Conservation (phyloP, 345 rosid genomes). For the Arabidopsis arenosa region DNA sequence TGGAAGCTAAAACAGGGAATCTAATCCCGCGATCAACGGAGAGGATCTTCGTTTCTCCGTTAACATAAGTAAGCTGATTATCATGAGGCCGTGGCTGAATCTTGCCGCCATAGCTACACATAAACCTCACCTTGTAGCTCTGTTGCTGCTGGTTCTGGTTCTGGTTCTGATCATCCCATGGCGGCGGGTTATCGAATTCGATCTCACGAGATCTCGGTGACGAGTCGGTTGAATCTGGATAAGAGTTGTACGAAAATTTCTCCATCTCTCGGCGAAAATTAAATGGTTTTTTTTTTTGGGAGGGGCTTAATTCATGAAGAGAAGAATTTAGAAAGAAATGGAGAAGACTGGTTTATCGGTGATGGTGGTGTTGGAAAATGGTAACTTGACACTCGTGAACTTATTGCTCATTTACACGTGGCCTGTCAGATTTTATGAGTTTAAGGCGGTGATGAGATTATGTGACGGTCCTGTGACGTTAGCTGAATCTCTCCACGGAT, state of each 20-base stretch:
- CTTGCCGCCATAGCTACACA: conserved; percentile 95
- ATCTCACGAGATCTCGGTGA: conserved; percentile 97
- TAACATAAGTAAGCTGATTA: conserved; percentile 80
- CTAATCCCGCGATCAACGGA: conserved; percentile 74
- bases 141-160: conserved; percentile 41
- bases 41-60: conserved; percentile 92
- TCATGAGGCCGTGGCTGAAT: conserved; percentile 96
- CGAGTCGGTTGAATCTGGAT: conserved; percentile 88
- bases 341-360: conserved; percentile 23
- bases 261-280: conserved; percentile 54
- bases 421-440: conserved; percentile 17
- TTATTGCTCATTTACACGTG: conserved; percentile 43
- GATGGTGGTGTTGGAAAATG: conserved; percentile 37
- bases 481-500: conserved; percentile 22
- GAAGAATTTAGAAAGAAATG: conserved; percentile 29
- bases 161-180: conserved; percentile 73
- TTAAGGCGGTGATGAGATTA: conserved; percentile 20
- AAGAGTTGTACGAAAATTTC: conserved; percentile 63
- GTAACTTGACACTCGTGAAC: conserved; percentile 36
- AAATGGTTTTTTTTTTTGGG: not conserved
- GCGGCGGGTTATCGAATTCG: conserved; percentile 77
- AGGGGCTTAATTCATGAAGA: not conserved
- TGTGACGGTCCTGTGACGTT: conserved; percentile 27
- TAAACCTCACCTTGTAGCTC: conserved; percentile 69
- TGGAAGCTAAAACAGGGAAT: conserved; percentile 62